Evolutionary conservation across 2,329 filamentous ascomycete species (phyloP).

Genomic region (Arthrobotrys sphaeroides): DNA sequence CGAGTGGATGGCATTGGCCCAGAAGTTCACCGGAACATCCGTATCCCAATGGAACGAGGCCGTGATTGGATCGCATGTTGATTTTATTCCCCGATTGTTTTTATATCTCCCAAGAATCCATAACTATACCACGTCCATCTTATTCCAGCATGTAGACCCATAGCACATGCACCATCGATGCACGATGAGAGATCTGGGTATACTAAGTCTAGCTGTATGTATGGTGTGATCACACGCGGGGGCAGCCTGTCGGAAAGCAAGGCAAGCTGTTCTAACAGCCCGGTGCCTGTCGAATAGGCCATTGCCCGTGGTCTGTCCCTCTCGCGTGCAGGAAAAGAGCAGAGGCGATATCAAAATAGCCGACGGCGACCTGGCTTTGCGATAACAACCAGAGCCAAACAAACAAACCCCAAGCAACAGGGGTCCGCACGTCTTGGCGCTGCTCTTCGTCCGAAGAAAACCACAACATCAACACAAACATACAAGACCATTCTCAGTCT

Average conservation of each 20-base stretch:
- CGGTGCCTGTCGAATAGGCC: no score
- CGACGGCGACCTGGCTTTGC: conserved; percentile 24
- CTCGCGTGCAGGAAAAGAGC: background rate
- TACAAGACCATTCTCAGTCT: background rate
- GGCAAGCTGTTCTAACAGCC: no score
- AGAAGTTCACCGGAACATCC: conserved; percentile 35
- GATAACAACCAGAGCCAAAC: conserved; percentile 3
- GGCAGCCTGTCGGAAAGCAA: no score
- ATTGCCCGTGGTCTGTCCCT: background rate
- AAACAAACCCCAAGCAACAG: background rate
- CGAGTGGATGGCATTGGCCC: conserved; percentile 5
- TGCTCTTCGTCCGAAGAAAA: conserved; percentile 3
- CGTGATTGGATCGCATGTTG: background rate
- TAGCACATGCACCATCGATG: no score
- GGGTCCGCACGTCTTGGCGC: conserved; percentile 21
- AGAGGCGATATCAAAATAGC: conserved; percentile 35
- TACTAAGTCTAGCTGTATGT: no score
- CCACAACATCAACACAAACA: conserved; percentile 46
- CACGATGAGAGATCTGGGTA: no score
- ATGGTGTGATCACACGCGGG: no score
- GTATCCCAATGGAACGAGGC: background rate
- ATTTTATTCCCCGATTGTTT: no score
- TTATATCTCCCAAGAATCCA: no score
- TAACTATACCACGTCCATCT: no score
- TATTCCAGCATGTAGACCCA: no score